A percentile compares a stretch with the other conserved stretches of the same genome.
phyloP scores from a whole-genome alignment of 345 rosid species.

The Pistacia integerrima region DNA sequence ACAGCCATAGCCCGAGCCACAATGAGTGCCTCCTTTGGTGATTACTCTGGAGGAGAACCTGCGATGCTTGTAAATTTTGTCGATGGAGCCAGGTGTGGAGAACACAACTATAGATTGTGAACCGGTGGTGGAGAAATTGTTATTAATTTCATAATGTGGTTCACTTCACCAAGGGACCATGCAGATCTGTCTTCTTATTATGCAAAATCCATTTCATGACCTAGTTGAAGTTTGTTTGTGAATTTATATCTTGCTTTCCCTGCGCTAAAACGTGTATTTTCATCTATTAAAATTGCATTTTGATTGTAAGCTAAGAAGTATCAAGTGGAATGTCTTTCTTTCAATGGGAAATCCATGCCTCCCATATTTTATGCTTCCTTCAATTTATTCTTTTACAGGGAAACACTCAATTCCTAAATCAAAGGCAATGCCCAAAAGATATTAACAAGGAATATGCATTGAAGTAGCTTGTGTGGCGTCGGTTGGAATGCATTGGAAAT shows the following conservation, averaged over 20 bases:
- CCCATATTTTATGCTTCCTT: background rate
- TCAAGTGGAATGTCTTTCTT: slow-evolving; percentile 12
- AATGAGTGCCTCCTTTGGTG: slow-evolving; percentile 20
- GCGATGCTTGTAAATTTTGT: slow-evolving; percentile 35
- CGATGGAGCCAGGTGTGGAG: slow-evolving; percentile 35
- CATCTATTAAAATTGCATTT: background rate
- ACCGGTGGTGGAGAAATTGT: slow-evolving; percentile 26
- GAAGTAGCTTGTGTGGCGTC: too few species aligned
- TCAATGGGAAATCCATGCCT: background rate
- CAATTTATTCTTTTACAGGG: background rate
- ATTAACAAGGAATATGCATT: too few species aligned
- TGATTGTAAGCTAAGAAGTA: slow-evolving; percentile 10
- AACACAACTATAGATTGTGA: slow-evolving; percentile 20
- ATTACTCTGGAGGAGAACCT: slow-evolving; percentile 16
- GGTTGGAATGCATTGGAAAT: background rate
- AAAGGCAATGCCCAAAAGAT: background rate
- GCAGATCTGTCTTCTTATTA: slow-evolving; percentile 9
- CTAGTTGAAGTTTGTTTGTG: slow-evolving; percentile 13
- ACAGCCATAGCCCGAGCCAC: background rate
- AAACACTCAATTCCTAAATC: background rate
- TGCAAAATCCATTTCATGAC: slow-evolving; percentile 11
- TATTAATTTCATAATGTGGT: slow-evolving; percentile 23
- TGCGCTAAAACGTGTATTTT: slow-evolving; percentile 3
- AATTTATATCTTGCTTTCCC: background rate
- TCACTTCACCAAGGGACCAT: slow-evolving; percentile 10